Evolutionary conservation across 129 eudicot genomes (phyloP), one percentile per base, ranked within the genome.

Genomic region (Erigeron canadensis): DNA sequence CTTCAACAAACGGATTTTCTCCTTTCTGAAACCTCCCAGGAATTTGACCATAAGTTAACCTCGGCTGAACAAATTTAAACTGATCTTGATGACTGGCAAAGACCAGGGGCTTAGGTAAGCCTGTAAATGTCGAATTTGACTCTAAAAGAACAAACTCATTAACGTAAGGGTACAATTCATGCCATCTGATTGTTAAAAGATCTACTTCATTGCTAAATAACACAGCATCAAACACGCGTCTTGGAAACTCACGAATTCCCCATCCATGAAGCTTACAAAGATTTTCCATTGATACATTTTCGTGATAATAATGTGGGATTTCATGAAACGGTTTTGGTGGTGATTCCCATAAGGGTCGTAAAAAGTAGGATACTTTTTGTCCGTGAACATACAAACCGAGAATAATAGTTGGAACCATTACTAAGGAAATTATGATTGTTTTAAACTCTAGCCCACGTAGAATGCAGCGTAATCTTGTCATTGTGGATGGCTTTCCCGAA

Each of bases 201-300:
- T 91, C 98, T 19, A 88, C 79, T 74, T 91, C 98, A 13, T 91
- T 91, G 74, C 91, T 91, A 79, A 91, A 91, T 43, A 91, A 11
- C 23, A 91, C 96, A 12, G 98, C 98, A 80, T 91, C 98, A 75
- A 74, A 91, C 42, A 91, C 98, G 11, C 96, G 91, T 44, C 98
- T 88, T 2, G 98, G 98, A 73, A 74, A 86, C 68, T 91, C 96
- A 0, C 96, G 96, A 5, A 70, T 76, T 5, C 87, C 86, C 98
- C 98, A 91, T 12, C 98, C 91, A 12, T 91, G 98, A 78, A 91
- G 98, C 75, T 71, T 84, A 73, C 98, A 91, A n/a, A 91, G 89
- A 63, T 86, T 88, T 59, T 89, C 87, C 96, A 91, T 91, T 0
- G 98, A 79, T 34, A 91, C 94, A 39, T 89, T 91, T 51, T 88